Conservation (phyloP, 2,329 filamentous ascomycete species). For the Pseudonectria buxi region DNA sequence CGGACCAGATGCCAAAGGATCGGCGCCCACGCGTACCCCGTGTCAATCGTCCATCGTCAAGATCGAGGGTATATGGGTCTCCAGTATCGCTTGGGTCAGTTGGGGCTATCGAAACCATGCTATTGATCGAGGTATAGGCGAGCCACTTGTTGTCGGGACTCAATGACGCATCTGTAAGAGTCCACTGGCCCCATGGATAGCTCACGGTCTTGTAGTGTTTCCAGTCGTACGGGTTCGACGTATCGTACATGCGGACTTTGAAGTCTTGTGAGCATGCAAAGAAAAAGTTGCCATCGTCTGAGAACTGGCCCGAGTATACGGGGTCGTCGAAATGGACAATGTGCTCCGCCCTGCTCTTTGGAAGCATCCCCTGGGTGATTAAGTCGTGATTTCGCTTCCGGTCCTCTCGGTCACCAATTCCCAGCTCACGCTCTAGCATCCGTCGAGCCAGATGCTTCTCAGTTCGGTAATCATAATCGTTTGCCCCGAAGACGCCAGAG, state of each 20-base stretch:
- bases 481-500: conserved; percentile 71
- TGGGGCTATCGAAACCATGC: conserved; percentile 74
- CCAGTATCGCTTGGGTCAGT: conserved; percentile 78
- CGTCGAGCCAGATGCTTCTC: conserved; percentile 60
- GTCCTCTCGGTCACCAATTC: conserved; percentile 54
- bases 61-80: conserved; percentile 73
- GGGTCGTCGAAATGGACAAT: conserved; percentile 81
- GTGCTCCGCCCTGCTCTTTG: conserved; percentile 69
- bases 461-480: conserved; percentile 45
- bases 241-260: conserved; percentile 94
- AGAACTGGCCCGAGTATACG: conserved; percentile 94
- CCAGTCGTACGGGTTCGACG: conserved; percentile 91
- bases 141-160: conserved; percentile 89
- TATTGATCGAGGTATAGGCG: conserved; percentile 84
- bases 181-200: conserved; percentile 89
- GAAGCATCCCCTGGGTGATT: conserved; percentile 71
- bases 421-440: conserved; percentile 76
- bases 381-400: conserved; percentile 56
- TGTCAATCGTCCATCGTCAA: conserved; percentile 32
- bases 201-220: conserved; percentile 86
- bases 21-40: conserved; percentile 22
- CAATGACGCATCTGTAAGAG: conserved; percentile 85
- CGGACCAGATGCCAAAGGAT: conserved; percentile 70
- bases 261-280: conserved; percentile 90
- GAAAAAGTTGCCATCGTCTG: conserved; percentile 95